Base-by-base conservation (phyloP, 495 filamentous ascomycete species). In the Jackrogersella minutella region DNA sequence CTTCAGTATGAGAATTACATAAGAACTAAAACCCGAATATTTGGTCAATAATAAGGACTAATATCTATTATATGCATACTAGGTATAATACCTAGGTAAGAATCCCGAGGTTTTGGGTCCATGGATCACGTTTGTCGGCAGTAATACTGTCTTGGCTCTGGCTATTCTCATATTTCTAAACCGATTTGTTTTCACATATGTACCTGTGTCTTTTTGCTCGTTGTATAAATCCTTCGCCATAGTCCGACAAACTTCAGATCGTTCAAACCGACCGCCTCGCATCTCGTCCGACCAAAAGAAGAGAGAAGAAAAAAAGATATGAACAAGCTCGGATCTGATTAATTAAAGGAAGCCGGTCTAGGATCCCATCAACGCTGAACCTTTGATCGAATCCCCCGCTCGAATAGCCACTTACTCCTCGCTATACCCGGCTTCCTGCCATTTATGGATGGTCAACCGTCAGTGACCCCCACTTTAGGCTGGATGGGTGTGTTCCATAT, bases 381-480 rank as follows among this genome's bases (percentile, higher is more conserved):
- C 17, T 36, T 28, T 31, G 22, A 66, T 49, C 17, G 6, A 30
- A 51, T 51, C 52, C 52, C 52, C 58, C 58, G 58, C 58, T 53
- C 19, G 10, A 44, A 26, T 1, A 49, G 47, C 26, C 3, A 30
- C 26, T 10, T 40, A 41, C 22, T 24, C 28, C 43, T 52, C 36
- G 50, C 58, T 53, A 37, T 28, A n/a, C 43, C 54, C 51, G 58
- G 64, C 59, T 59, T 64, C 50, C 60, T 64, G 43, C 54, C 54
- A 40, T 33, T 63, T 64, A 8, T 17, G 60, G 66, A 63, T 59
- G 60, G 60, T 44, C 43, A 57, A 63, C 58, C 59, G 33, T 50
- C 59, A 61, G 41, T 39, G 56, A 64, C 61, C 66, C 66, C 66
- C 66, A 69, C 66, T 41, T 40, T 47, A 43, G 17, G 6, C 43